These are phyloP conservation scores for Diplocarpon rosae DNA, from an alignment of 2,329 filamentous ascomycete genomes.

Conservation along the genomic window DNA sequence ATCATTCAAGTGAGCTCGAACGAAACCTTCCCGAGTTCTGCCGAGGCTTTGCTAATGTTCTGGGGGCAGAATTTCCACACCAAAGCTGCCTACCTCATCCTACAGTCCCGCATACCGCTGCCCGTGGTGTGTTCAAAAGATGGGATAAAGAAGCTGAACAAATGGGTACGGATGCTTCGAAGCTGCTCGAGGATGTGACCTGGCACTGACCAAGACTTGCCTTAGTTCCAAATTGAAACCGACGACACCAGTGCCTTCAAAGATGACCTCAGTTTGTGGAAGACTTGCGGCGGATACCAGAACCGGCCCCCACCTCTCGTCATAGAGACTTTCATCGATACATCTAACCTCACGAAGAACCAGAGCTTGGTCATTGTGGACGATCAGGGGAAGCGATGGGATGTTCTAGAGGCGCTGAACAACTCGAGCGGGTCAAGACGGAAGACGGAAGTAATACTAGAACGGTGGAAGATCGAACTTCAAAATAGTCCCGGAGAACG, in stretches of 20 bases:
- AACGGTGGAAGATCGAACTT: conserved; percentile 83
- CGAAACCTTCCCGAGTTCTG: not conserved
- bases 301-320: conserved; percentile 72
- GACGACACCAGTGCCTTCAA: conserved; percentile 83
- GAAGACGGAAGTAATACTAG: conserved; percentile 68
- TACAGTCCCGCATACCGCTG: conserved; percentile 69
- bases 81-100: conserved; percentile 74
- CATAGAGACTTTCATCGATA: conserved; percentile 84
- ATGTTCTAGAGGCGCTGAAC: conserved; percentile 75
- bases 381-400: conserved; percentile 83
- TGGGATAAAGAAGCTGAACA: conserved; percentile 58
- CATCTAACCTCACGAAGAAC: conserved; percentile 64
- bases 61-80: conserved; percentile 72
- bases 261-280: conserved; percentile 75
- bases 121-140: conserved; percentile 41
- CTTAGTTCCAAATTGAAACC: conserved; percentile 86
- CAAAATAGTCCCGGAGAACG: conserved; percentile 44
- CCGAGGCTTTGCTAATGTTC: conserved; percentile 2
- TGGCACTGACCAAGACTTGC: not conserved
- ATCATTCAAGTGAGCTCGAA: conserved; percentile 63
- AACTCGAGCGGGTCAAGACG: conserved; percentile 43
- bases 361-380: conserved; percentile 84
- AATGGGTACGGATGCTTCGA: conserved; percentile 57
- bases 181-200: not conserved
- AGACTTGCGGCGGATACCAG: conserved; percentile 62